A percentile compares a stretch with the other conserved stretches of the same genome.
Conservation (phyloP, 2,329 filamentous ascomycete species). For the Pseudogymnoascus sp. region DNA sequence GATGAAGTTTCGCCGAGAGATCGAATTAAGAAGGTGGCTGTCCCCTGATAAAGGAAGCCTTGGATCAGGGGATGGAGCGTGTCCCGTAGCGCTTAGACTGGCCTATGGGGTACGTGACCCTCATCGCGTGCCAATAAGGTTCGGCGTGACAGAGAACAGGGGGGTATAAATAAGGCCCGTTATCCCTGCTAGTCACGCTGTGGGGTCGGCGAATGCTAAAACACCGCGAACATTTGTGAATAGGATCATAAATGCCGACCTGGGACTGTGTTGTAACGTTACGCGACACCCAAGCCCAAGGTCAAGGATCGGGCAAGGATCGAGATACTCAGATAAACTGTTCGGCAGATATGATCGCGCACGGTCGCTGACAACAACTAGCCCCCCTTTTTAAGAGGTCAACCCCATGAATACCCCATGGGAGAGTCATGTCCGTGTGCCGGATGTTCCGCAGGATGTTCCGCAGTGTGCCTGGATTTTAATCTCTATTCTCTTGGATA, state of each 20-base stretch:
- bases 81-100: background rate
- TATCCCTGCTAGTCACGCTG: slow-evolving; percentile 3
- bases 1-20: background rate
- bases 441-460: slow-evolving; percentile 1
- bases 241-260: slow-evolving; percentile 2
- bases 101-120: background rate
- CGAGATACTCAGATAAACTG: background rate
- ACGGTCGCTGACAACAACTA: background rate
- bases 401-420: background rate
- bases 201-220: background rate
- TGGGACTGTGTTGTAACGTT: slow-evolving; percentile 1
- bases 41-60: background rate
- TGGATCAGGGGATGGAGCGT: background rate
- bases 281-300: background rate
- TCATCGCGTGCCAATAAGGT: slow-evolving; percentile 7
- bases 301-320: background rate
- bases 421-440: background rate
- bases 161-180: slow-evolving; percentile 5
- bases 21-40: slow-evolving; percentile 2
- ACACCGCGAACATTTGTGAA: background rate
- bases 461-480: background rate
- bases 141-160: background rate
- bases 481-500: background rate
- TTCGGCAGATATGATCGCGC: slow-evolving; percentile 1
- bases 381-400: background rate